A percentile compares a stretch with the other conserved stretches of the same genome.
These are phyloP conservation scores for Eimeria acervulina DNA, from an alignment of 169 alveolate species.

Conservation along the genomic window DNA sequence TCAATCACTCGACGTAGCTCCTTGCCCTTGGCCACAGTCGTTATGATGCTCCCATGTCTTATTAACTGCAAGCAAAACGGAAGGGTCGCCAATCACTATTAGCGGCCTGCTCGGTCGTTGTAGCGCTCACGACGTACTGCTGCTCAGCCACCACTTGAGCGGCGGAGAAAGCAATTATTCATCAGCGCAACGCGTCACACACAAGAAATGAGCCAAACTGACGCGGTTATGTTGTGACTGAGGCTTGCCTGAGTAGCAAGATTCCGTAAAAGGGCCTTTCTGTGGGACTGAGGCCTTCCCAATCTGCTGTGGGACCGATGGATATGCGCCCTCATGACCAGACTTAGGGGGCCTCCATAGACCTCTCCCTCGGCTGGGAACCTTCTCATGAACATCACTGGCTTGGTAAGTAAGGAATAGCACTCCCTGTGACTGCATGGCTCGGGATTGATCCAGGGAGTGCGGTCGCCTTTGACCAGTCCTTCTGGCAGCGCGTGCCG, in stretches of 20 bases:
- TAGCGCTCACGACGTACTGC: background rate
- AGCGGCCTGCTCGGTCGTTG: background rate
- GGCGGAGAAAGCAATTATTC: background rate
- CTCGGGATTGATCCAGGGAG: background rate
- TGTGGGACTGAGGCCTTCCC: constrained; percentile 78
- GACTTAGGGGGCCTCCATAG: background rate
- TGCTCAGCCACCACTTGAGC: background rate
- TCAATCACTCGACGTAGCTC: constrained; percentile 76
- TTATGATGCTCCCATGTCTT: constrained; percentile 77
- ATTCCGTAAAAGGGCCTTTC: constrained; percentile 77
- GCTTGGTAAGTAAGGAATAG: background rate
- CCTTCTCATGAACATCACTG: background rate
- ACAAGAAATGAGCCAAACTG: background rate
- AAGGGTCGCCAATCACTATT: background rate
- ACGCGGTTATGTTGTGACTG: background rate
- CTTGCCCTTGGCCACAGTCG: constrained; percentile 82
- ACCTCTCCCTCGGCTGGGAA: background rate
- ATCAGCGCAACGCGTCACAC: background rate
- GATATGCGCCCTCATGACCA: constrained; percentile 76
- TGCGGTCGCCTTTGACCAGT: background rate
- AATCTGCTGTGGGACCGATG: constrained; percentile 68
- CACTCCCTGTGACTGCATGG: background rate
- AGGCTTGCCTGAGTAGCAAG: constrained; percentile 78
- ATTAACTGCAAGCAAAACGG: constrained; percentile 54
- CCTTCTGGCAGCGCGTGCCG: background rate